Conservation (phyloP, 176 grass and related monocot species). For the Oryza rufipogon region DNA sequence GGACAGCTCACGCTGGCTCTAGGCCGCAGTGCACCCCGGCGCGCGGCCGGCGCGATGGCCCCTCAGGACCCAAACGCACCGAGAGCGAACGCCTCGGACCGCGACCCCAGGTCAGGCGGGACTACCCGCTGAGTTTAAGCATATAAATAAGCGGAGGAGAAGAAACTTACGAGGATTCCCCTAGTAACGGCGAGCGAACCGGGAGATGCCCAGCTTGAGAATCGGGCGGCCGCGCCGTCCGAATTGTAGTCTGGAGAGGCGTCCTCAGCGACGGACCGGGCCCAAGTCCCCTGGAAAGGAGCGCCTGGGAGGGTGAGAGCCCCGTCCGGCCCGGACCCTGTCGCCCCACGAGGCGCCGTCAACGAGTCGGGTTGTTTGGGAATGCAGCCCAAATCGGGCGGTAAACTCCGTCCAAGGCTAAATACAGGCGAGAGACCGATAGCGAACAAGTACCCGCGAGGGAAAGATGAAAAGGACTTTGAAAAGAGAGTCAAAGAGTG, state of each 20-base stretch:
- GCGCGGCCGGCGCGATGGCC: too few relatives aligned
- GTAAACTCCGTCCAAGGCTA: slow-evolving; percentile 58
- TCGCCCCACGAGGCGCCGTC: slow-evolving; percentile 51
- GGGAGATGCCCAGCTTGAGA: too few relatives aligned
- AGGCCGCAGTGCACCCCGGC: too few relatives aligned
- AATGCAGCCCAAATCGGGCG: slow-evolving; percentile 53
- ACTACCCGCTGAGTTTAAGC: too few relatives aligned
- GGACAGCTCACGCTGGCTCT: too few relatives aligned
- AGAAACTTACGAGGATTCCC: not conserved
- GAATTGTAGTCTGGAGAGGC: too few relatives aligned
- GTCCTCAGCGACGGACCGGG: not conserved
- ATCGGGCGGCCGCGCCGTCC: too few relatives aligned
- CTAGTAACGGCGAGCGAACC: too few relatives aligned
- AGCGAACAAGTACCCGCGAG: slow-evolving; percentile 54
- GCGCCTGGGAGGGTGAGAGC: slow-evolving; percentile 66
- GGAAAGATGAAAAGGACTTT: slow-evolving; percentile 65
- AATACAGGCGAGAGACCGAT: slow-evolving; percentile 59
- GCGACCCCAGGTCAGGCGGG: too few relatives aligned
- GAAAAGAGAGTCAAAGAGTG: slow-evolving; percentile 74
- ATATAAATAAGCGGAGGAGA: too few relatives aligned
- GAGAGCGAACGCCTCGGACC: too few relatives aligned
- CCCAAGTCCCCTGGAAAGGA: slow-evolving; percentile 64
- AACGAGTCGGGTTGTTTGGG: slow-evolving; percentile 62
- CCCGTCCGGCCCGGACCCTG: slow-evolving; percentile 42
- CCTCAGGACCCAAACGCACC: too few relatives aligned